These are phyloP conservation scores for Tremellales sp. DNA, from an alignment of 1,284 basidiomycete genomes.

Conservation along the genomic window DNA sequence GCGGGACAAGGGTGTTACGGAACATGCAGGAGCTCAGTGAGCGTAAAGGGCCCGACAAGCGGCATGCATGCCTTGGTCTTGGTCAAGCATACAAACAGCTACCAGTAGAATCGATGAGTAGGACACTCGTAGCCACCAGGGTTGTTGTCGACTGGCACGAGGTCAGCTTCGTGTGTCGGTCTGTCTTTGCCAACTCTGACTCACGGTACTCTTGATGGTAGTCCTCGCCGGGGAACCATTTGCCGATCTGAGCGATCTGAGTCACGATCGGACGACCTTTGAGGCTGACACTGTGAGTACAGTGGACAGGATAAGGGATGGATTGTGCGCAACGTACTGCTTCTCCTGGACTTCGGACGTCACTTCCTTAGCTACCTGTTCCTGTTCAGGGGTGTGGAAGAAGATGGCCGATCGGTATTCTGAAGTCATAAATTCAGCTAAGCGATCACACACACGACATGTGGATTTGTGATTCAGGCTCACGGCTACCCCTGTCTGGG, in stretches of 20 bases:
- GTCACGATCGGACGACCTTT: slow-evolving; percentile 75
- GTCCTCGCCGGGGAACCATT: slow-evolving; percentile 76
- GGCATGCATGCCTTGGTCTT: too few species aligned
- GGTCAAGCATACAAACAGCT: slow-evolving; percentile 4
- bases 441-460: not conserved
- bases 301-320: not conserved
- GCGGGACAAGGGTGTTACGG: too few species aligned
- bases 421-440: slow-evolving; percentile 35
- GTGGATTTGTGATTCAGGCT: slow-evolving; percentile 39
- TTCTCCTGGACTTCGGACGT: slow-evolving; percentile 81
- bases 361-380: slow-evolving; percentile 67
- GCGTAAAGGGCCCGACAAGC: too few species aligned
- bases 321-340: slow-evolving; percentile 51
- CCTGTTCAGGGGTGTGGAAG: slow-evolving; percentile 71
- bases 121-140: slow-evolving; percentile 52
- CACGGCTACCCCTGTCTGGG: slow-evolving; percentile 69
- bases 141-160: slow-evolving; percentile 47
- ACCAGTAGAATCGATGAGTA: slow-evolving; percentile 51
- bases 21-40: slow-evolving; percentile 8
- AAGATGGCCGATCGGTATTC: slow-evolving; percentile 96
- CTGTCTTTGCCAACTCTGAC: slow-evolving; percentile 4
- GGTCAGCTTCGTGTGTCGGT: slow-evolving; percentile 4
- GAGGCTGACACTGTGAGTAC: slow-evolving; percentile 55
- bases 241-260: slow-evolving; percentile 59
- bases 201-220: slow-evolving; percentile 75